Conservation (phyloP, 768 basidiomycete species). For the Goffeauzyma gilvescens region DNA sequence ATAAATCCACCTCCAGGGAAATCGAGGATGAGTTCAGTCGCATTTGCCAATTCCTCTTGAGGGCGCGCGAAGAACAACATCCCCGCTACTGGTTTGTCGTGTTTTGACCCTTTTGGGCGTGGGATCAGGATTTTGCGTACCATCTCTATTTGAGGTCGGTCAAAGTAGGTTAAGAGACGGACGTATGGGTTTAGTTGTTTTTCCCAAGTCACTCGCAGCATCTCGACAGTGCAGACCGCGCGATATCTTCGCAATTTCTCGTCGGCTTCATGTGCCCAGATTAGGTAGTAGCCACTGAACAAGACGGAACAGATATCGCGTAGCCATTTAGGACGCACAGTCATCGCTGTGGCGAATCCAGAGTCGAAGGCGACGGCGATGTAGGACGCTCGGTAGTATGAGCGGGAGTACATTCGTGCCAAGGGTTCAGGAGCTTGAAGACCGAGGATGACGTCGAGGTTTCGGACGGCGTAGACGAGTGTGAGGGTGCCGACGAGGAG, state of each 20-base stretch:
- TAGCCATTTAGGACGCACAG: constrained; percentile 76
- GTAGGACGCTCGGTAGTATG: constrained; percentile 93
- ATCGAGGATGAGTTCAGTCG: constrained; percentile 72
- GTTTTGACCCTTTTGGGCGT: constrained; percentile 54
- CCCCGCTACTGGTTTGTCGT: constrained; percentile 61
- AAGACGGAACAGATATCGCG: constrained; percentile 66
- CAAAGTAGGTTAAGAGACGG: constrained; percentile 41
- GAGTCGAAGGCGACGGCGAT: constrained; percentile 85
- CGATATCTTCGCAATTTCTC: constrained; percentile 90
- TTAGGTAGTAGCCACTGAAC: constrained; percentile 75
- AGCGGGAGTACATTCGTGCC: constrained; percentile 74
- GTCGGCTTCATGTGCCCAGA: constrained; percentile 75
- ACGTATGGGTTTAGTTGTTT: constrained; percentile 90
- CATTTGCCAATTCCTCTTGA: constrained; percentile 43
- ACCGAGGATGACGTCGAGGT: constrained; percentile 69
- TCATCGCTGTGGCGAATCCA: constrained; percentile 89
- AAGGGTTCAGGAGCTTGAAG: constrained; percentile 84
- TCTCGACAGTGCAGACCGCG: constrained; percentile 85
- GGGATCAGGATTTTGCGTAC: constrained; percentile 62
- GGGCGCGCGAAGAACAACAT: constrained; percentile 64
- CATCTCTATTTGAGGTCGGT: constrained; percentile 45
- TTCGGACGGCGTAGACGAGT: constrained; percentile 57
- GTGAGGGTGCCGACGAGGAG: constrained; percentile 72
- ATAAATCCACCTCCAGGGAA: constrained; percentile 94
- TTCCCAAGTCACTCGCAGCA: constrained; percentile 90